These are phyloP conservation scores for Tulasnella sp. DNA, from an alignment of 768 basidiomycete species.

Conservation along the genomic window DNA sequence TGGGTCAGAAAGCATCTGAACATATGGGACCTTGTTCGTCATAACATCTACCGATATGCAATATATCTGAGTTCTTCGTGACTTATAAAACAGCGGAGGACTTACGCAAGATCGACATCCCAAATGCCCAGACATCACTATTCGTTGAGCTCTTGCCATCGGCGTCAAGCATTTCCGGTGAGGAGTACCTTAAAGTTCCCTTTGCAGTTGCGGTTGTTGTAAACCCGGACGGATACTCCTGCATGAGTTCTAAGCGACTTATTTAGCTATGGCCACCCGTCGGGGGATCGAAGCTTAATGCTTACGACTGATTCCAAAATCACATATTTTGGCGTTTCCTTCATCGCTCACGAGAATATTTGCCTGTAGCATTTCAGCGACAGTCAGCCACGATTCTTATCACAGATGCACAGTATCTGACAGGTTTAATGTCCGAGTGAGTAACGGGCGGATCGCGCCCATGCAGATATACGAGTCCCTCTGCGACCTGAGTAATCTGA, in stretches of 20 bases:
- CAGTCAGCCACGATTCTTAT: neutral
- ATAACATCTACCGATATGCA: neutral
- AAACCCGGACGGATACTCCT: neutral
- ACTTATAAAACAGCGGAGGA: neutral
- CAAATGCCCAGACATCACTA: constrained; percentile 23
- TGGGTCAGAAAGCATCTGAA: too few relatives aligned
- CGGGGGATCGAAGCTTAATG: neutral
- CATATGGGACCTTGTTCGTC: constrained; percentile 12
- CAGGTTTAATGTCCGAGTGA: constrained; percentile 38
- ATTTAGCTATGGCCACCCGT: neutral
- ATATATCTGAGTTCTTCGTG: neutral
- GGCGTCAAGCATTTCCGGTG: constrained; percentile 18
- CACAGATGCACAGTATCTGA: neutral
- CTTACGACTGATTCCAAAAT: constrained; percentile 24
- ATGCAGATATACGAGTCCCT: constrained; percentile 37
- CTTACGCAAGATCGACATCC: neutral
- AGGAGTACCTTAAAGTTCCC: neutral
- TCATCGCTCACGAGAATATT: constrained; percentile 25
- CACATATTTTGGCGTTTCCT: constrained; percentile 26
- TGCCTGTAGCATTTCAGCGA: neutral
- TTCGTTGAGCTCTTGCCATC: neutral
- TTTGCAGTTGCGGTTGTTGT: neutral
- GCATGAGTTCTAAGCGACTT: neutral
- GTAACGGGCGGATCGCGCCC: constrained; percentile 31
- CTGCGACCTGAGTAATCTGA: constrained; percentile 34